Evolutionary conservation across 2,329 filamentous ascomycete genomes (phyloP), one percentile per base, ranked within the genome.

Genomic region (Colletotrichum shisoi): DNA sequence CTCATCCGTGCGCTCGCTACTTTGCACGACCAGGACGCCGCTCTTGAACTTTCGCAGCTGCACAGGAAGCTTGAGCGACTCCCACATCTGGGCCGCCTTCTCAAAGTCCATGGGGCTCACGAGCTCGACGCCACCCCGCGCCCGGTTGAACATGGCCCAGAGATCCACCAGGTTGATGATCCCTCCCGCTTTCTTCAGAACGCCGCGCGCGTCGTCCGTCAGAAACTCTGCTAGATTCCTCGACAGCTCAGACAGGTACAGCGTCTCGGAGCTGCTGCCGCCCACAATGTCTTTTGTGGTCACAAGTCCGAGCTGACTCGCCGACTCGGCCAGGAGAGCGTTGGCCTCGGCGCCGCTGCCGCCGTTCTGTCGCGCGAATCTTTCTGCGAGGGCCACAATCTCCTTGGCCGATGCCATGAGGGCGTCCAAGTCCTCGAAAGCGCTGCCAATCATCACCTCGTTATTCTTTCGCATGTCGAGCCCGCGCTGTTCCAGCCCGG

Each of bases 331-430:
- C 9, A 96, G 83, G 2, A 96, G 82, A 9, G 87, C 88, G 71
- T 85, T 91, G 12, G 92, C 88, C 76, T 95, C 92, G n/a, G 83
- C 85, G 24, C 85, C 86, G 19, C 84, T 85, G 34, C 84, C 86
- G 11, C 83, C 81, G 69, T 86, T 86, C 21, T 94, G 91, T 13
- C 87, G 84, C 1, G 93, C 89, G 72, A 98, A 94, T 17, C 89
- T 89, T 77, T 98, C 94, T 0, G 95, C 95, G 48, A 99, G 88
- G 5, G 93, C 93, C 57, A 98, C 90, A 56, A 99, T 93, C 75
- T 99, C 93, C 76, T 98, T 97, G 5, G 95, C 95, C 3, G 94
- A 97, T 3, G 94, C 93, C 94, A 98, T 99, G 44, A 99, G 83
- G 3, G 95, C 94, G 76, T 98, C 94, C 0, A 99, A 85, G 74